These are phyloP conservation scores for Capniomyces stellatus DNA, from an alignment of 371 early-diverging fungal species.

Conservation along the genomic window DNA sequence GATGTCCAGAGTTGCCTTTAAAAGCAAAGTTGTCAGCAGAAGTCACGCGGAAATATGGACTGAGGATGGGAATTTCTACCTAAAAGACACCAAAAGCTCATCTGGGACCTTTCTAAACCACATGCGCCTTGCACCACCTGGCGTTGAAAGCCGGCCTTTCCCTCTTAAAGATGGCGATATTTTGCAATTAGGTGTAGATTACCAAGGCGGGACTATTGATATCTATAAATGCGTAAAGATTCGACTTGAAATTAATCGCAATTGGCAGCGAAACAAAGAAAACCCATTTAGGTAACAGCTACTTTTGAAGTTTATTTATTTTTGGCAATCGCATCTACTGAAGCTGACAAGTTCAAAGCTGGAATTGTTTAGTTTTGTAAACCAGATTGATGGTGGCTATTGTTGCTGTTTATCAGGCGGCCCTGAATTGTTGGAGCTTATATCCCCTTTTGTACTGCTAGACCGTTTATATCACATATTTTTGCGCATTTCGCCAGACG, in stretches of 20 bases:
- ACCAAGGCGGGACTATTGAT: slow-evolving; percentile 83
- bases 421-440: too few species aligned
- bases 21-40: slow-evolving; percentile 83
- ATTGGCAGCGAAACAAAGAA: slow-evolving; percentile 34
- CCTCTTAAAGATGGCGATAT: slow-evolving; percentile 78
- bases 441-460: too few species aligned
- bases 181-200: slow-evolving; percentile 88
- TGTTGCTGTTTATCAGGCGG: too few species aligned
- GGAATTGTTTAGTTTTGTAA: too few species aligned
- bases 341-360: too few species aligned
- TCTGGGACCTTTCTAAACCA: slow-evolving; percentile 95
- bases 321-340: too few species aligned
- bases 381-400: too few species aligned
- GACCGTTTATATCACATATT: too few species aligned
- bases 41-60: slow-evolving; percentile 87
- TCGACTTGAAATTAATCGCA: slow-evolving; percentile 55
- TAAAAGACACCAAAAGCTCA: slow-evolving; percentile 82
- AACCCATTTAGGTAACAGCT: slow-evolving; percentile 28
- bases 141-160: slow-evolving; percentile 62
- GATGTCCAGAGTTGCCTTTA: slow-evolving; percentile 61
- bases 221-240: slow-evolving; percentile 50
- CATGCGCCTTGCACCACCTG: slow-evolving; percentile 67
- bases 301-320: not conserved
- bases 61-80: slow-evolving; percentile 63
- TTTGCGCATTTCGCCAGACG: too few species aligned